Base-by-base conservation (phyloP, 2,329 filamentous ascomycete genomes). In the Dothideomycetes sp. region DNA sequence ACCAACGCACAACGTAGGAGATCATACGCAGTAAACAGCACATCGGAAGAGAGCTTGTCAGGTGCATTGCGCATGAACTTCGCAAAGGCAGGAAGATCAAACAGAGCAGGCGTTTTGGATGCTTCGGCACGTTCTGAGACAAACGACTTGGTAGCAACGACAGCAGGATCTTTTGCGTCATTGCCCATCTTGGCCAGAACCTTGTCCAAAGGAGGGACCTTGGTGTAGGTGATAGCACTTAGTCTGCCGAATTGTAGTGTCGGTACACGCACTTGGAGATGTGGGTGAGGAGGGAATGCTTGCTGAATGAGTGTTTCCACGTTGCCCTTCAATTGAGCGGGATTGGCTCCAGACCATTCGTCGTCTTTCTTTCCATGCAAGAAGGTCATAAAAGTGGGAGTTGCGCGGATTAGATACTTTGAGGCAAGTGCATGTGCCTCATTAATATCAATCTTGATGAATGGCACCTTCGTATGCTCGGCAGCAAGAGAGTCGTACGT, bases 341-440 rank as follows among this genome's bases (percentile, higher is more conserved):
- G 71, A 53, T 88, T 80, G 1, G 83, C 84, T 1, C 87, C 87
- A 35, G 71, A 74, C 88, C 88, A 96, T 49, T 82, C 74, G 47
- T 86, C 80, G 34, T 84, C 74, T 55, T 89, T 76, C 45, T 80
- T 64, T 2, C 87, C 86, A 38, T 73, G 80, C 7, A 89, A 63
- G 55, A 88, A 93, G 0, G 86, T 89, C 54, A 91, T 76, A 54
- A 96, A 94, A 0, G 88, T 94, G 1, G 89, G 89, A 0, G 88
- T 94, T 4, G 81, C 81, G 2, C 75, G 71, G 37, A 95, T 73
- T 1, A 70, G 64, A 56, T 83, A 93, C 45, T 71, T 72, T 29
- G 68, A 68, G 17, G 71, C 78, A 33, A 84, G 75, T 42, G 70
- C 73, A 3, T 49, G 51, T 4, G 81, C 78, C 10, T 71, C 65